A percentile compares a stretch with the other conserved stretches of the same genome.
Evolutionary conservation across 768 basidiomycete genomes (phyloP).

Genomic region (Lactarius quietus): DNA sequence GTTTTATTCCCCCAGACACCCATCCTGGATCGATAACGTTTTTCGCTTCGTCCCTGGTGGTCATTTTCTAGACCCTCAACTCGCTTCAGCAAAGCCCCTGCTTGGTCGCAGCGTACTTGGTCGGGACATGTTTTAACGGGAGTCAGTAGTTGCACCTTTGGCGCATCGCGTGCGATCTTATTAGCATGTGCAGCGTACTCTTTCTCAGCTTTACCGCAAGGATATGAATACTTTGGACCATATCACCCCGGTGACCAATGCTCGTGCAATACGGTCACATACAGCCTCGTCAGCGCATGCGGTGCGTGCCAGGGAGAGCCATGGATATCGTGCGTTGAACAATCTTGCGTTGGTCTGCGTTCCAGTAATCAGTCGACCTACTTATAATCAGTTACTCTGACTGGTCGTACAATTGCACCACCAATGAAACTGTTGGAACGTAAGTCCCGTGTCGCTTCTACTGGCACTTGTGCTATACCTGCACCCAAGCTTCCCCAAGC

Average conservation of each 20-base stretch:
- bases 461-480: not conserved
- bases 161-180: not conserved
- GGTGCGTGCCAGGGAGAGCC: slow-evolving; percentile 27
- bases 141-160: slow-evolving; percentile 3
- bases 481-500: slow-evolving; percentile 12
- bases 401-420: slow-evolving; percentile 19
- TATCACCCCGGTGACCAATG: slow-evolving; percentile 19
- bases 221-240: slow-evolving; percentile 15
- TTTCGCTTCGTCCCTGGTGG: no score
- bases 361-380: not conserved
- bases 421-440: slow-evolving; percentile 1
- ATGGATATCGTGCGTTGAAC: slow-evolving; percentile 17
- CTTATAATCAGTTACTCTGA: slow-evolving; percentile 14
- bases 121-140: slow-evolving; percentile 21
- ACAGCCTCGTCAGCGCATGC: slow-evolving; percentile 31
- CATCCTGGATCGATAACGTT: no score
- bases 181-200: not conserved
- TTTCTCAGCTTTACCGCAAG: not conserved
- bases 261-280: slow-evolving; percentile 30
- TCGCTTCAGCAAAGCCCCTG: no score
- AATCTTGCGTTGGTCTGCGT: not conserved
- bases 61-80: no score
- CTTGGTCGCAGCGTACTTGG: no score
- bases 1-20: no score
- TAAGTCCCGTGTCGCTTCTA: not conserved